Conservation (phyloP, 345 rosid genomes). For the Kernera saxatilis region DNA sequence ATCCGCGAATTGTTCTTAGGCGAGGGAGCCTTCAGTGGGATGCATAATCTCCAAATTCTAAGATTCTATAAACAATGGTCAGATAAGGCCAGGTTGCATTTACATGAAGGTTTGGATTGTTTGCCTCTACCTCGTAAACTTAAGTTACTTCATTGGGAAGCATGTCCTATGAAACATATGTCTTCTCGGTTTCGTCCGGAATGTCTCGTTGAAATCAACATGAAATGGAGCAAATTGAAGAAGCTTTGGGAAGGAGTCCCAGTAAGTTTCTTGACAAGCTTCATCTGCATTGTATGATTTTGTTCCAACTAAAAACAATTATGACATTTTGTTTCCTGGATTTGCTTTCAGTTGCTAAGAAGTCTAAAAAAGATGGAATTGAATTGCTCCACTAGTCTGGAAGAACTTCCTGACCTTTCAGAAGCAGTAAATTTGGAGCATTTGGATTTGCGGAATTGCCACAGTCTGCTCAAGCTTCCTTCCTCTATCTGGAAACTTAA, state of each 20-base stretch:
- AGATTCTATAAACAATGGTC: background rate
- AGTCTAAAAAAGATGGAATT: constrained; percentile 20
- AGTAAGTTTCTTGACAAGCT: constrained; percentile 10
- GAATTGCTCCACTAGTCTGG: background rate
- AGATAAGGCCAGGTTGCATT: background rate
- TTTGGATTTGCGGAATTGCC: constrained; percentile 6
- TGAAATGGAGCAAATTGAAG: background rate
- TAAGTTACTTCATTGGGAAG: constrained; percentile 4
- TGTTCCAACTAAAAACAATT: background rate
- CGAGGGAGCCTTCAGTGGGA: background rate
- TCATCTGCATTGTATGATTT: background rate
- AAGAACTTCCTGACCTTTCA: constrained; percentile 19
- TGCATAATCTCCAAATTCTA: background rate
- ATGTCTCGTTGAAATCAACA: constrained; percentile 1
- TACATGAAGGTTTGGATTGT: background rate
- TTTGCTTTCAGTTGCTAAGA: constrained; percentile 7
- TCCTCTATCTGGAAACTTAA: background rate
- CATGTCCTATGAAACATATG: background rate
- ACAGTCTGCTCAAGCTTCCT: background rate
- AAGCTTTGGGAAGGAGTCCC: constrained; percentile 21
- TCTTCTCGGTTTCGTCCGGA: background rate
- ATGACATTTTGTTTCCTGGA: background rate
- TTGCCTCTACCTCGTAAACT: constrained; percentile 3
- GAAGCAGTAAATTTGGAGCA: constrained; percentile 7
- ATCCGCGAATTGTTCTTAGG: background rate